Evolutionary conservation across 345 rosid species (phyloP).

Genomic region (Citropsis articulata): DNA sequence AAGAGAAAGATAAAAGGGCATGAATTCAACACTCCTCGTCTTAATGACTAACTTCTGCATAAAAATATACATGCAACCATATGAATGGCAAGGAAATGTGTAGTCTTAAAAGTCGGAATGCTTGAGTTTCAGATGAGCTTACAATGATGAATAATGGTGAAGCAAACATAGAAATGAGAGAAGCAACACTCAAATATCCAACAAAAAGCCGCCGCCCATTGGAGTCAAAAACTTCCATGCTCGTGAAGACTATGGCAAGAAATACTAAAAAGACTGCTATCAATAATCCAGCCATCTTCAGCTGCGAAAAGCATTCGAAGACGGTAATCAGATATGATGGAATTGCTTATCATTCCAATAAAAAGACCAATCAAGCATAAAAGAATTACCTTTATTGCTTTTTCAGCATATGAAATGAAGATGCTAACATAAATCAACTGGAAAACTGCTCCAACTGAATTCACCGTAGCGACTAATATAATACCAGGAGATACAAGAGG

Average conservation of each 20-base stretch:
- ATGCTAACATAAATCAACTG: conserved; percentile 41
- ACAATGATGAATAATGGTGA: conserved; percentile 49
- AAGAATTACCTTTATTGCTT: conserved; percentile 30
- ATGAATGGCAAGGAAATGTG: background rate
- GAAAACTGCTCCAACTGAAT: conserved; percentile 46
- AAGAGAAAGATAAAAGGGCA: conserved; percentile 54
- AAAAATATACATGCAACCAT: background rate
- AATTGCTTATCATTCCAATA: background rate
- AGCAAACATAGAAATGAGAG: conserved; percentile 55
- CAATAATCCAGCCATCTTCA: conserved; percentile 43
- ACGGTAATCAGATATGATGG: background rate
- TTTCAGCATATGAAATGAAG: conserved; percentile 41
- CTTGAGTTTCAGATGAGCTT: conserved; percentile 16
- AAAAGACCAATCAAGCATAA: background rate
- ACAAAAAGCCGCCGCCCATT: conserved; percentile 32
- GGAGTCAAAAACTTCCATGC: conserved; percentile 28
- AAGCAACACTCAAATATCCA: conserved; percentile 49
- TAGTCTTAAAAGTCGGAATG: background rate
- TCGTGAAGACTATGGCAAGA: conserved; percentile 26
- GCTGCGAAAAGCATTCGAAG: conserved; percentile 26
- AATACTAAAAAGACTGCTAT: conserved; percentile 26
- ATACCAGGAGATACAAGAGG: conserved; percentile 43
- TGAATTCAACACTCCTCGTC: conserved; percentile 48
- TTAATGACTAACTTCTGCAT: conserved; percentile 47
- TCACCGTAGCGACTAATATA: conserved; percentile 46